Base-by-base conservation (phyloP, 2,329 filamentous ascomycete genomes). In the Fusarium papillatum region DNA sequence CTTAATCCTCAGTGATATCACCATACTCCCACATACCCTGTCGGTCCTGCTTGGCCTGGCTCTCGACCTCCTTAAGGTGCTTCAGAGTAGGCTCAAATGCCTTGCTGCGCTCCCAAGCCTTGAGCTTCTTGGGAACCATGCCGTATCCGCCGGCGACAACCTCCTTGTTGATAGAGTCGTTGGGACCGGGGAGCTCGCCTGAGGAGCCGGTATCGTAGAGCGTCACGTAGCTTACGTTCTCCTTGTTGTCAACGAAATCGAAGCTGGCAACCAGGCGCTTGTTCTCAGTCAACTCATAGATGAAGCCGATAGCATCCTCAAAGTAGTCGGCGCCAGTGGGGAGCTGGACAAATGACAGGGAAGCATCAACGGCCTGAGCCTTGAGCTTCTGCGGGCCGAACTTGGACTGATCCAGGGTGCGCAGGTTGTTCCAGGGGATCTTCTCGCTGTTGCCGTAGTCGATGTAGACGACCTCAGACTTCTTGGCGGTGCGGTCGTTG, bases 1-100 rank as follows among this genome's bases (percentile, higher is more conserved):
- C 38, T 83, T 92, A 95, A 81, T 98, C 95, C 87, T 98, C 96
- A 17, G 95, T 98, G 81, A 98, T 89, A 84, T 98, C 97, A 78
- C 97, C 97, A 85, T 98, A 99, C 90, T 99, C 97, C 96, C 96
- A 99, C 90, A 98, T 97, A 53, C 97, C 97, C 77, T 92, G 88
- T 74, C 95, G 91, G 69, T 93, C 92, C 67, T 90, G 88, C 90
- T 97, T 98, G 7, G 96, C 96, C 83, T 93, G 89, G 41, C 90
- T 88, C 87, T 98, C 93, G 64, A 93, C 90, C 83, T 93, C 90
- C 81, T 91, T 93, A 73, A 98, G 86, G 78, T 91, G 90, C 83
- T 92, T 90, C 74, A 98, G 85, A 53, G 95, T 91, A 39, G 94
- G 90, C 69, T 90, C 90, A 57, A 95, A 94, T 11, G 91, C 92